Evolutionary conservation across 2,329 filamentous ascomycete species (phyloP).

Genomic region (Aspergillus nomiae): DNA sequence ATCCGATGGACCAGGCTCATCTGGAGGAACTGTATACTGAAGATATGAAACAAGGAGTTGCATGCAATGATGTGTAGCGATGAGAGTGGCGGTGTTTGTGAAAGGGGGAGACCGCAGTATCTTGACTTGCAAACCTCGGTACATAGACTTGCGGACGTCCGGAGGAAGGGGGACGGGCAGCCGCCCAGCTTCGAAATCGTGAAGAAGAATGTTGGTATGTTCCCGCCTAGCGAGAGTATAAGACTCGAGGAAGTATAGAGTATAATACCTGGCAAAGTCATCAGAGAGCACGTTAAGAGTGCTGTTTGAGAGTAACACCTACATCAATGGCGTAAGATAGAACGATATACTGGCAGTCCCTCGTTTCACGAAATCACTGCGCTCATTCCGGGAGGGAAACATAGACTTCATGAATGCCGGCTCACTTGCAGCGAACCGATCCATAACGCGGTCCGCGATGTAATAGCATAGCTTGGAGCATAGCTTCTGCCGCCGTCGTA

Average conservation of each 20-base stretch:
- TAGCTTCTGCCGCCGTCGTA: constrained; percentile 40
- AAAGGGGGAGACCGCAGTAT: constrained; percentile 45
- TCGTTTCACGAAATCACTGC: constrained; percentile 35
- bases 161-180: constrained; percentile 40
- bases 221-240: constrained; percentile 41
- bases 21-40: constrained; percentile 38
- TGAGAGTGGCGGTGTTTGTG: constrained; percentile 39
- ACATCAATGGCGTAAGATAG: constrained; percentile 46
- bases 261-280: constrained; percentile 38
- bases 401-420: constrained; percentile 32
- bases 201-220: constrained; percentile 39
- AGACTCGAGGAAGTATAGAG: constrained; percentile 44
- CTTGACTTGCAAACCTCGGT: constrained; percentile 37
- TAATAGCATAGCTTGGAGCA: constrained; percentile 44
- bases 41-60: constrained; percentile 42
- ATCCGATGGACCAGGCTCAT: constrained; percentile 32
- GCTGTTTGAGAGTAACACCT: constrained; percentile 13
- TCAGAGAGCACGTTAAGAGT: not conserved
- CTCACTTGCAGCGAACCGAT: constrained; percentile 39
- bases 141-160: constrained; percentile 36
- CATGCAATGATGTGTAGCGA: constrained; percentile 47
- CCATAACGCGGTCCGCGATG: constrained; percentile 44
- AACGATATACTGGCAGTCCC: constrained; percentile 39
- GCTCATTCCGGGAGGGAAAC: constrained; percentile 37
- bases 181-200: constrained; percentile 40